phyloP scores from a whole-genome alignment of 257 asterid species.

The Verbascum thapsus region DNA sequence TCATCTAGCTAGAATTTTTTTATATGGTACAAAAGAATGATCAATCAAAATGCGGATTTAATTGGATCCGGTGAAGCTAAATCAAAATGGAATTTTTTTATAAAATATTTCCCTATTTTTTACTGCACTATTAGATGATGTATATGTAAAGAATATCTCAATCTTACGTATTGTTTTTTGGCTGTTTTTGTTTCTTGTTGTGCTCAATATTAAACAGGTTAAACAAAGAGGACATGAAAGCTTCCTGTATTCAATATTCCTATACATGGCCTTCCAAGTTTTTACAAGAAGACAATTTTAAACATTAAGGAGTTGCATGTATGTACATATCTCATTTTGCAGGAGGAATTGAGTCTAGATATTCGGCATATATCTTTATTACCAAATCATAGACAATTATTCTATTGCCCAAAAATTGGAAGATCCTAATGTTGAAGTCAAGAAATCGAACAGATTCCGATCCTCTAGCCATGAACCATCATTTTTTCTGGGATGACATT shows the following conservation, averaged over 20 bases:
- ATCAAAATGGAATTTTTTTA: too few relatives aligned
- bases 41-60: too few relatives aligned
- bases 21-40: too few relatives aligned
- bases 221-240: constrained; percentile 38
- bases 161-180: background rate
- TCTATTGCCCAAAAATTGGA: background rate
- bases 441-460: constrained; percentile 3
- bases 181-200: background rate
- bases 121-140: background rate
- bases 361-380: background rate
- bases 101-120: background rate
- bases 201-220: constrained; percentile 45
- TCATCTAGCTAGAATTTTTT: too few relatives aligned
- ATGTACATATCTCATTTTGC: constrained; percentile 34
- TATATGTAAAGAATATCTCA: background rate
- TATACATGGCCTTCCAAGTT: constrained; percentile 47
- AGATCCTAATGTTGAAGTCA: too few relatives aligned
- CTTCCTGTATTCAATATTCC: constrained; percentile 37
- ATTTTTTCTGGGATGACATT: background rate
- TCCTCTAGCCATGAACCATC: constrained; percentile 18
- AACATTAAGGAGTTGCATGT: constrained; percentile 28
- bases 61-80: too few relatives aligned
- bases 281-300: constrained; percentile 42
- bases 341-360: background rate
- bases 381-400: background rate